A percentile compares a stretch with the other conserved stretches of the same genome.
Conservation (phyloP, 768 basidiomycete genomes). For the Lentinula boryana region DNA sequence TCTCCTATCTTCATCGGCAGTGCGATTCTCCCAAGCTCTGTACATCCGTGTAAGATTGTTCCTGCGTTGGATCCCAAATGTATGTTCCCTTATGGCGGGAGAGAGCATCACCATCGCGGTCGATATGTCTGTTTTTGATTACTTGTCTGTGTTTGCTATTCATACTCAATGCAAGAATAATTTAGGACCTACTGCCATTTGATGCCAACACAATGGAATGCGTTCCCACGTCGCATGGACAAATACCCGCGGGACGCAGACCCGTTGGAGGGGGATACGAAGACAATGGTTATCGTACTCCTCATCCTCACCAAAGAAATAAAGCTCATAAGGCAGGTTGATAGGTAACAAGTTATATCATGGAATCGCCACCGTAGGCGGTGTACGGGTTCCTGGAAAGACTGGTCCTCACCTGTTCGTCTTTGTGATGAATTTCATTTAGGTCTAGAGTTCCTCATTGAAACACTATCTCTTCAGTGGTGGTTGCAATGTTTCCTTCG, state of each 20-base stretch:
- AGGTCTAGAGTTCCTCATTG: conserved; percentile 1
- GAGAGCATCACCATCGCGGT: conserved; percentile 54
- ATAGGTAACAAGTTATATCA: conserved; percentile 56
- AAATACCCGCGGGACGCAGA: conserved; percentile 42
- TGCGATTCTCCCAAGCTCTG: conserved; percentile 58
- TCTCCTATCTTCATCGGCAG: conserved; percentile 69
- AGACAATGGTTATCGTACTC: conserved; percentile 31
- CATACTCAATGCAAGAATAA: no score
- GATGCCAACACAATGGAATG: conserved; percentile 66
- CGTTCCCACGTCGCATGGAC: conserved; percentile 56
- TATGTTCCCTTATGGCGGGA: conserved; percentile 59
- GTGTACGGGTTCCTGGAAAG: conserved; percentile 66
- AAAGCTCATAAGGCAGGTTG: not conserved
- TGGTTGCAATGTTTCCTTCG: conserved; percentile 40
- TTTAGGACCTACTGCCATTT: conserved; percentile 63
- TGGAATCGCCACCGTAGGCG: conserved; percentile 46
- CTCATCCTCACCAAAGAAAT: not conserved
- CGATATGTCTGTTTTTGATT: conserved; percentile 32
- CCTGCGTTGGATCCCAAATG: conserved; percentile 46
- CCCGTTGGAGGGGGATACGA: conserved; percentile 77
- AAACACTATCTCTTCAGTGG: conserved; percentile 21
- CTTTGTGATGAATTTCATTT: not conserved
- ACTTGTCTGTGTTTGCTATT: not conserved
- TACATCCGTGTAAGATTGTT: conserved; percentile 82
- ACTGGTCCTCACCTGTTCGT: conserved; percentile 64